Evolutionary conservation across 257 asterid species (phyloP).

Genomic region (Nicotiana attenuata): DNA sequence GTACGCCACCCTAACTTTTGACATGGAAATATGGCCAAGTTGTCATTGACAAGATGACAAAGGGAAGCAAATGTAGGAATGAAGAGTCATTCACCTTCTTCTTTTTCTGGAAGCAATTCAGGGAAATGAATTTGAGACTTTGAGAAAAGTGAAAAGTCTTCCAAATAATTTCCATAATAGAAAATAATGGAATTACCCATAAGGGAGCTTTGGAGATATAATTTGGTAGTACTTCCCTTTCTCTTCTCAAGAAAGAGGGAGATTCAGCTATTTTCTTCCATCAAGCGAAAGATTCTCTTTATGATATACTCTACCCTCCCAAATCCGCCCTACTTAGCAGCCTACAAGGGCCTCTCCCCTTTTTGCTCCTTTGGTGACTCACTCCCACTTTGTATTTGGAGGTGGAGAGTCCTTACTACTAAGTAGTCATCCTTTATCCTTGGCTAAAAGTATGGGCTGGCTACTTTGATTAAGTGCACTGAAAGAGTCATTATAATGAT

Average conservation of each 20-base stretch:
- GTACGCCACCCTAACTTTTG: conserved; percentile 26
- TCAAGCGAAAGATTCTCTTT: neutral
- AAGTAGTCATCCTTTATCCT: neutral
- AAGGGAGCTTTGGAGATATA: neutral
- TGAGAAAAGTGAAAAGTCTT: neutral
- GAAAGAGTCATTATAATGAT: neutral
- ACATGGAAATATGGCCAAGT: neutral
- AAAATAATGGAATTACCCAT: neutral
- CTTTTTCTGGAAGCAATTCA: neutral
- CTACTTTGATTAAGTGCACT: neutral
- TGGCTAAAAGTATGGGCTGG: neutral
- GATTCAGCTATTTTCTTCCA: neutral
- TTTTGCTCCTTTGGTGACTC: neutral
- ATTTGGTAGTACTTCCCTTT: neutral
- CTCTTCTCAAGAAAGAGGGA: neutral
- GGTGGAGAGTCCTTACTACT: neutral
- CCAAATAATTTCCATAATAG: neutral
- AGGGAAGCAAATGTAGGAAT: neutral
- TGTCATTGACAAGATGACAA: neutral
- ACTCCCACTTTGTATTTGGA: neutral
- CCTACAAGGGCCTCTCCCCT: neutral
- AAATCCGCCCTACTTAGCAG: neutral
- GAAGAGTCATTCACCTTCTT: neutral
- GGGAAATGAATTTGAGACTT: neutral
- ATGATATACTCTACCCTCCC: neutral